phyloP scores from a whole-genome alignment of 768 basidiomycete genomes.

The Suillus clintonianus region DNA sequence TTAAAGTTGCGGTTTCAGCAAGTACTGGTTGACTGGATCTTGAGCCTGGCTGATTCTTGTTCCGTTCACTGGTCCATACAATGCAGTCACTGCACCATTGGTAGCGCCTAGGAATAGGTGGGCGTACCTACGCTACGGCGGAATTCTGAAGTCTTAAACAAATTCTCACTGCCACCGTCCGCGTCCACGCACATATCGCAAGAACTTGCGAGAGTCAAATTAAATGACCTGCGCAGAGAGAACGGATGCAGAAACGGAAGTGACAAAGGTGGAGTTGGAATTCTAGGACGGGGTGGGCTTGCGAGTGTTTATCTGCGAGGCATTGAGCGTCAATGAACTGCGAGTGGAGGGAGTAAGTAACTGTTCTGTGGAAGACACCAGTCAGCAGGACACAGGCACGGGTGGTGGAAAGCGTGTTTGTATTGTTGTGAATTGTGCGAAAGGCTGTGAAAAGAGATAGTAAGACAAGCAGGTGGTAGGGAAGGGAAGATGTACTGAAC shows the following conservation, averaged over 20 bases:
- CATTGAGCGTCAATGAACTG: not conserved
- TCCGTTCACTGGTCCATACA: too few relatives aligned
- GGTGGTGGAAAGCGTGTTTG: conserved; percentile 1
- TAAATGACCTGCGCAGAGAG: conserved; percentile 43
- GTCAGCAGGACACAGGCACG: not conserved
- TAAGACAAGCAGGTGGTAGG: conserved; percentile 12
- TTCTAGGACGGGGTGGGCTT: conserved; percentile 33
- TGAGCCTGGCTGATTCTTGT: too few relatives aligned
- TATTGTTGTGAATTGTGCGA: not conserved
- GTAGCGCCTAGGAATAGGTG: conserved; percentile 19
- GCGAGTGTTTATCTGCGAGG: conserved; percentile 14
- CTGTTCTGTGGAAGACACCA: too few relatives aligned
- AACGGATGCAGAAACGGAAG: conserved; percentile 43
- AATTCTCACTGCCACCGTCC: conserved; percentile 7
- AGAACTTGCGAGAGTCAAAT: conserved; percentile 28
- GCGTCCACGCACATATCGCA: conserved; percentile 13
- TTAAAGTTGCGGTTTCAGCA: too few relatives aligned
- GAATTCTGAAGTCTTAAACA: conserved; percentile 9
- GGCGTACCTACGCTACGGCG: conserved; percentile 13
- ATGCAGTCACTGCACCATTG: too few relatives aligned
- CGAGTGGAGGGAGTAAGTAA: not conserved
- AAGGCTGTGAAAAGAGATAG: not conserved
- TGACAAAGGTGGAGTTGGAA: conserved; percentile 36
- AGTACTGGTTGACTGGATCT: too few relatives aligned
- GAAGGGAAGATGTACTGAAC: conserved; percentile 50